Evolutionary conservation across 176 grass and related monocot genomes (phyloP), one percentile per base, ranked within the genome.

Genomic region (Alloteropsis semialata): DNA sequence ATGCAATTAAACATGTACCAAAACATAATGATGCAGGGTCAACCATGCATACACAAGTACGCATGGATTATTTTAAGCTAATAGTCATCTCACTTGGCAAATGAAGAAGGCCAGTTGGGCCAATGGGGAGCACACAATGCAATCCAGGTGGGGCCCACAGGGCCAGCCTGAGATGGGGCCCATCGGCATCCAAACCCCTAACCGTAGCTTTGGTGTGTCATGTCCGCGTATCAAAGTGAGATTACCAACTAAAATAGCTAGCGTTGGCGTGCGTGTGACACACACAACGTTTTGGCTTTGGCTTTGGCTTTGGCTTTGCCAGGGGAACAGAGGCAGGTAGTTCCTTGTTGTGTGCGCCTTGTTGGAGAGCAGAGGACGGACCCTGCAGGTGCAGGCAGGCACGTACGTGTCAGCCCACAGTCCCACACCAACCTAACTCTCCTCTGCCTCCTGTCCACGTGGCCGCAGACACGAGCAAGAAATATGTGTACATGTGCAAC

Each of bases 361-460:
- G 87, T 49, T 91, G 8, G 73, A n/a, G n/a, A n/a, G n/a, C n/a
- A n/a, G n/a, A n/a, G n/a, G n/a, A n/a, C n/a, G n/a, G n/a, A n/a
- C 58, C 37, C 67, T 21, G 67, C 36, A 54, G 63, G 8, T n/a
- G n/a, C n/a, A n/a, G n/a, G n/a, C n/a, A n/a, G n/a, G 63, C 48
- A 92, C 78, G 81, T 95, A 88, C 68, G 16, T 43, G 41, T 84
- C 87, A 69, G 66, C 33, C 55, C 82, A 28, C 77, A 57, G 64
- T 60, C 33, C 55, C 82, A 28, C 77, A 57, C 58, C 66, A 64
- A 91, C 93, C 90, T 84, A 92, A 92, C 64, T 86, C 84, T 85
- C 85, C 85, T 80, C 90, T 90, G 87, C 87, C 84, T 71, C 81
- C 67, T 56, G 22, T 19, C 48, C 32, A 89, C 87, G 82, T 89